A percentile compares a stretch with the other conserved stretches of the same genome.
These are phyloP conservation scores for Exsudoporus frostii DNA, from an alignment of 768 basidiomycete species.

Conservation along the genomic window DNA sequence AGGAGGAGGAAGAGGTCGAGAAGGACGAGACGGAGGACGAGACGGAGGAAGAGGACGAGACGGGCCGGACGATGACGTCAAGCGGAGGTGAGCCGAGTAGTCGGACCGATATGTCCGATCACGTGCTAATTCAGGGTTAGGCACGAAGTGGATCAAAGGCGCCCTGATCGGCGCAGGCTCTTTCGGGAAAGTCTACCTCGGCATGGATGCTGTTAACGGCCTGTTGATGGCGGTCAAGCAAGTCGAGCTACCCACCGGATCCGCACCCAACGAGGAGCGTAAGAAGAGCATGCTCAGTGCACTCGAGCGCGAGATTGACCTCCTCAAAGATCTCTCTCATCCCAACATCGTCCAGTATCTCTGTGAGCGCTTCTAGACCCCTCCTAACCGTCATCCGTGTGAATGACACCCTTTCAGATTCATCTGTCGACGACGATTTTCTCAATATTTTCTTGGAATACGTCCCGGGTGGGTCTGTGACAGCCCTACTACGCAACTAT, in stretches of 20 bases:
- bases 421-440: slow-evolving; percentile 84
- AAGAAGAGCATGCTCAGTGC: slow-evolving; percentile 92
- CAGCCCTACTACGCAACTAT: slow-evolving; percentile 83
- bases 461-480: slow-evolving; percentile 92
- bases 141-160: slow-evolving; percentile 95
- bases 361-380: slow-evolving; percentile 50
- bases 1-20: slow-evolving; percentile 42
- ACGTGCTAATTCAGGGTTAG: slow-evolving; percentile 34
- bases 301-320: slow-evolving; percentile 89
- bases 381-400: neutral
- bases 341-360: slow-evolving; percentile 98
- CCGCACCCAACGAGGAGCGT: slow-evolving; percentile 83
- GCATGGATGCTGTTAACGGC: slow-evolving; percentile 89
- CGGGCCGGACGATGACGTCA: slow-evolving; percentile 52
- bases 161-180: slow-evolving; percentile 94
- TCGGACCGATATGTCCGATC: neutral
- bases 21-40: slow-evolving; percentile 49
- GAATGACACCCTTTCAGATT: slow-evolving; percentile 53
- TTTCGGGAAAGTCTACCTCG: slow-evolving; percentile 92
- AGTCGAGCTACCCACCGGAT: slow-evolving; percentile 85
- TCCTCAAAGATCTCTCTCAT: slow-evolving; percentile 89
- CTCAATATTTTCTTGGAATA: slow-evolving; percentile 98
- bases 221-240: slow-evolving; percentile 97
- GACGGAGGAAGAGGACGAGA: slow-evolving; percentile 47
- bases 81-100: slow-evolving; percentile 45